Base-by-base conservation (phyloP, 768 basidiomycete genomes). In the Phylloporus sp. region DNA sequence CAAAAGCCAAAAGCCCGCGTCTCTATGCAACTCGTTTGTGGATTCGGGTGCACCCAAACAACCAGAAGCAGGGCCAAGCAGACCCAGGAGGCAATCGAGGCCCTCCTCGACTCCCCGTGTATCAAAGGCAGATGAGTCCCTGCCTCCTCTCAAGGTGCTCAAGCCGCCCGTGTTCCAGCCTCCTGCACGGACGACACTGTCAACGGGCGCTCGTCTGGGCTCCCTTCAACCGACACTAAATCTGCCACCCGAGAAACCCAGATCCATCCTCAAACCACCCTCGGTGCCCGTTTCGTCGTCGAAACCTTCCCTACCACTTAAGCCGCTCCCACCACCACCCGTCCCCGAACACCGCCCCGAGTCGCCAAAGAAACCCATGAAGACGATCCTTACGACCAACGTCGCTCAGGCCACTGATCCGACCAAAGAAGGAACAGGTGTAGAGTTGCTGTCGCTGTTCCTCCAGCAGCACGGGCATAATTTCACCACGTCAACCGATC, bases 371-470 rank as follows among this genome's bases (percentile, higher is more conserved):
- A 72, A 75, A 47, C 60, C 63, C 6, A 54, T 78, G 56, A 71
- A 69, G 36, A 74, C 79, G 7, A 76, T 83, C 24, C 72, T 71
- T 1, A 76, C 71, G 14, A 81, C 79, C 6, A 61, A 65, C n/a
- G 62, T 82, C 14, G 79, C 80, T 1, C 69, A 66, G 13, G 72
- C 77, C 18, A 79, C 71, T 11, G 74, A 82, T 58, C 65, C 77
- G 1, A 73, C 70, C 28, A 76, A 77, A 14, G 78, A 81, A 33
- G 69, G 64, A 20, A 67, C 77, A 8, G 59, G 70, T 4, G 73
- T 74, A 18, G 78, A 81, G 54, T 56, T 83, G 3, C 67, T 80
- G 9, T 74, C 77, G 5, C 67, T 82, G 14, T 70, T 80, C 36
- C 60, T 83, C 14, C 74, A 73, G 40, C 75, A 80, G 50, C 68